phyloP scores from a whole-genome alignment of 345 rosid genomes.

The Lumnitzera littorea region DNA sequence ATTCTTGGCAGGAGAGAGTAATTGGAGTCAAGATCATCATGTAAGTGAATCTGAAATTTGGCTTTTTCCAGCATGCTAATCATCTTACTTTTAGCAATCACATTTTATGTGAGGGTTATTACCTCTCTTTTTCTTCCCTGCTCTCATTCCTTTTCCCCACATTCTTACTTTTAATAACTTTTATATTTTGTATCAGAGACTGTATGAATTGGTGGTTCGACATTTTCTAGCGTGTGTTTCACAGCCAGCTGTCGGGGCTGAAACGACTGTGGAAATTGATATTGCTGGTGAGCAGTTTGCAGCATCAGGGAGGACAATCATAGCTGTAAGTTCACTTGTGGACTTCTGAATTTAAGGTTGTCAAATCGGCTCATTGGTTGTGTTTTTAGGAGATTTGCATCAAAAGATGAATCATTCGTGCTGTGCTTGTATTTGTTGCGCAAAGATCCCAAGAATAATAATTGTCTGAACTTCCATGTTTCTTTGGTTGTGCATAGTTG shows the following conservation, averaged over 20 bases:
- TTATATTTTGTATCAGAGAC: slow-evolving; percentile 39
- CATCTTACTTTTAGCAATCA: background rate
- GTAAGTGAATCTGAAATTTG: slow-evolving; percentile 26
- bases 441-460: no score
- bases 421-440: no score
- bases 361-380: no score
- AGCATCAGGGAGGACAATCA: slow-evolving; percentile 82
- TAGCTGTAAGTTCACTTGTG: slow-evolving; percentile 56
- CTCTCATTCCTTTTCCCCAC: background rate
- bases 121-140: background rate
- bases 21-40: slow-evolving; percentile 88
- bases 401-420: no score
- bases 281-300: slow-evolving; percentile 83
- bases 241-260: slow-evolving; percentile 94
- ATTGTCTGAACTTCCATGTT: no score
- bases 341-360: slow-evolving; percentile 3
- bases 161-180: slow-evolving; percentile 7
- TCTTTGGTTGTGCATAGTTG: no score
- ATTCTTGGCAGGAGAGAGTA: slow-evolving; percentile 72
- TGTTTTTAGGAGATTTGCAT: background rate
- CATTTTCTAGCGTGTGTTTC: slow-evolving; percentile 98
- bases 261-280: slow-evolving; percentile 91
- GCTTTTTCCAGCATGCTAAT: background rate
- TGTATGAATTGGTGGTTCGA: slow-evolving; percentile 93
- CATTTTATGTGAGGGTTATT: background rate